These are phyloP conservation scores for Calonectria naviculata DNA, from an alignment of 2,329 filamentous ascomycete genomes.

Conservation along the genomic window DNA sequence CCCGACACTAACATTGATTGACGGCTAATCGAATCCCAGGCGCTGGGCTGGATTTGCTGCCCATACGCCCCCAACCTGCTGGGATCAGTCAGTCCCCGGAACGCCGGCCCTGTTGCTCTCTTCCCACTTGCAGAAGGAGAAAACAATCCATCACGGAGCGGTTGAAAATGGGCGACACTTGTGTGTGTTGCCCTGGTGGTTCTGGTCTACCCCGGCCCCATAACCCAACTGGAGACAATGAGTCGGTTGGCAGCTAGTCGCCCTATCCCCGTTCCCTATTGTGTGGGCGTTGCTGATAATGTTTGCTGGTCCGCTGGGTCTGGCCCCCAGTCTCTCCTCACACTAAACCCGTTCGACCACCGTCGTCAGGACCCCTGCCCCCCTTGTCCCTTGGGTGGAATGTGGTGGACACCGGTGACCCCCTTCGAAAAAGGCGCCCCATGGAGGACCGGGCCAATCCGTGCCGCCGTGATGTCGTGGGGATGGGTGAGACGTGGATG, in stretches of 20 bases:
- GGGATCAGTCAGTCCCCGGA: conserved; percentile 18
- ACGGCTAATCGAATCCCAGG: conserved; percentile 2
- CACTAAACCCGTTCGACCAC: conserved; percentile 22
- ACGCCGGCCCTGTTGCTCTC: conserved; percentile 17
- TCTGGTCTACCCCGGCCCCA: conserved; percentile 1
- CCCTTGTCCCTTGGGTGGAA: conserved; percentile 15
- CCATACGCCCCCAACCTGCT: conserved; percentile 9
- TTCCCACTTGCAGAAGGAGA: conserved; percentile 13
- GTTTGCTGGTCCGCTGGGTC: conserved; percentile 13
- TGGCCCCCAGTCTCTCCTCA: conserved; percentile 14
- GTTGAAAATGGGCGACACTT: conserved; percentile 1
- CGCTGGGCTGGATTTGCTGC: conserved; percentile 11
- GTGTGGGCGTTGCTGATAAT: conserved; percentile 13
- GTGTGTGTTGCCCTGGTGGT: background rate
- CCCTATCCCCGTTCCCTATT: background rate
- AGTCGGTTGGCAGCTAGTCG: conserved; percentile 6
- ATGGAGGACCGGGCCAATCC: conserved; percentile 18
- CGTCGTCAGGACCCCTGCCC: conserved; percentile 2
- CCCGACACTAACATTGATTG: conserved; percentile 16
- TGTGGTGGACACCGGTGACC: conserved; percentile 7
- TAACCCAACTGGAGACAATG: conserved; percentile 10
- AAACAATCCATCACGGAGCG: background rate
- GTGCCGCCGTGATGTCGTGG: background rate
- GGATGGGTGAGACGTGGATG: background rate
- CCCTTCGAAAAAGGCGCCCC: conserved; percentile 14